Base-by-base conservation (phyloP, 1,139 yeast genomes). In the Casaregolazyma lundiana region DNA sequence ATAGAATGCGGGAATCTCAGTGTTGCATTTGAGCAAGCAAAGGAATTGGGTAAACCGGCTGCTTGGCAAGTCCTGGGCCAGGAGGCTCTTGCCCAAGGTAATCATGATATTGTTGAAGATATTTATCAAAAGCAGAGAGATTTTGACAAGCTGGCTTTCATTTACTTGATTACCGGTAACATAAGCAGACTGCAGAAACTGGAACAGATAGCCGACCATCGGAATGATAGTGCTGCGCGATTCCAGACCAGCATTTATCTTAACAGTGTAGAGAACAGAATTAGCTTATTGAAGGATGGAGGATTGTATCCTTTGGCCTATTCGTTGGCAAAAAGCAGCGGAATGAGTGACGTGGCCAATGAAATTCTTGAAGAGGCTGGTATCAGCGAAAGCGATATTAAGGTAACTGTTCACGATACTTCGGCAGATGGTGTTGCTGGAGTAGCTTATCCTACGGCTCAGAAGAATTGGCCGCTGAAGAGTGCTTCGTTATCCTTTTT, bases 231-330 rank as follows among this genome's bases (percentile, higher is more conserved):
- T 44, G 78, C 88, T 38, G 82, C 95, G 38, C 76, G 89, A 59
- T 77, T 92, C 59, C 95, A 88, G 62, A 89, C 89, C 58, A 80
- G 95, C 19, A 70, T 92, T 50, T 92, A 84, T 68, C 76, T 78
- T 59, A 82, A 84, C 60, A 85, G 89, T 52, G 74, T 82, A 34
- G 81, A 83, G 61, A 80, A 83, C 63, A 81, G 97, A 65, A 79
- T 92, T 42, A 76, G 79, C 57, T 78, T 85, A 26, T 81, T 85
- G 60, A 77, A 84, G 46, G 80, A 84, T 57, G 80, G 85, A 49
- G 97, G 97, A 21, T 75, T 90, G 70, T 70, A 77, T 47, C 92
- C 98, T 6, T 77, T 94, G 60, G 98, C 98, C 1, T 94, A 89
- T 65, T 86, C 97, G 21, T 77, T 90, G 53, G 97, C 98, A 21